A percentile compares a stretch with the other conserved stretches of the same genome.
These are phyloP conservation scores for Malus sylvestris DNA, from an alignment of 306 rosid genomes.

Conservation along the genomic window DNA sequence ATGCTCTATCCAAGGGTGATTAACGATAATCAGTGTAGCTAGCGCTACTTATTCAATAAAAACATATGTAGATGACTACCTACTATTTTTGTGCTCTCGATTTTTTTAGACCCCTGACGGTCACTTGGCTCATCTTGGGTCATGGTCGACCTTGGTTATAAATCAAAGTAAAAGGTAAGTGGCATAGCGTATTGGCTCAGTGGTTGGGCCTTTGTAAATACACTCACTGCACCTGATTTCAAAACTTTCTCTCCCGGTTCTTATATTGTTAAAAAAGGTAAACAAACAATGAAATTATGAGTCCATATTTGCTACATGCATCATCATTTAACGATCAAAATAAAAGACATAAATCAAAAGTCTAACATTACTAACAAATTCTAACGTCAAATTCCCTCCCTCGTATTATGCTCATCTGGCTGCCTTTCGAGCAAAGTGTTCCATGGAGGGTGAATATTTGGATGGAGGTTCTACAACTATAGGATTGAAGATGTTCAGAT, in stretches of 20 bases:
- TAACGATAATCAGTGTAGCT: too few relatives aligned
- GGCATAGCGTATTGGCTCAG: not conserved
- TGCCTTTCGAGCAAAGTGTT: not conserved
- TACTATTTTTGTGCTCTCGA: too few relatives aligned
- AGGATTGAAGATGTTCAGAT: not conserved
- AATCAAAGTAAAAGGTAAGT: too few relatives aligned
- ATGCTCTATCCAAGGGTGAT: too few relatives aligned
- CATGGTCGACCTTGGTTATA: too few relatives aligned
- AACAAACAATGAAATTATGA: too few relatives aligned
- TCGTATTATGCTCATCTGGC: not conserved
- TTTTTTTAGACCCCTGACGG: fast-evolving
- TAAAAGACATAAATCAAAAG: not conserved
- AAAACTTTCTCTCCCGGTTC: fast-evolving
- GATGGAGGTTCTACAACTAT: not conserved
- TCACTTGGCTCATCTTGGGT: too few relatives aligned
- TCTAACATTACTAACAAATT: not conserved
- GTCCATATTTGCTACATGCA: too few relatives aligned
- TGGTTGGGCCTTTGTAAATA: not conserved
- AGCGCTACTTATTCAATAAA: too few relatives aligned
- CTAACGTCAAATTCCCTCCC: not conserved
- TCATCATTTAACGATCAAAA: not conserved
- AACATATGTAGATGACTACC: too few relatives aligned
- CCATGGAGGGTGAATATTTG: not conserved
- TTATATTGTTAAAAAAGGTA: not conserved
- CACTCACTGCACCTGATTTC: not conserved